Evolutionary conservation across 495 filamentous ascomycete genomes (phyloP).

Genomic region (Annulohypoxylon nitens): DNA sequence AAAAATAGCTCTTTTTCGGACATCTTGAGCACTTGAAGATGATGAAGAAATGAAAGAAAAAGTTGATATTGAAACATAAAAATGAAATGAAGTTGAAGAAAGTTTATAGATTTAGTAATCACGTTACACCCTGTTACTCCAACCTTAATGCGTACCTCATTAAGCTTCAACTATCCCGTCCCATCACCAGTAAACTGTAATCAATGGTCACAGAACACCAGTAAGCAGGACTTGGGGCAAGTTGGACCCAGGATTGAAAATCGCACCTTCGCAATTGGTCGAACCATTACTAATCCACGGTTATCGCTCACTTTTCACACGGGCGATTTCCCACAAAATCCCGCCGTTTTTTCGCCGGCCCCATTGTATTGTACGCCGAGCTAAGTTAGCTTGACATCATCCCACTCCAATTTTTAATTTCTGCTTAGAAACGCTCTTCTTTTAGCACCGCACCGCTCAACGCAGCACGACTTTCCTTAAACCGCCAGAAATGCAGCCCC

Average conservation of each 20-base stretch:
- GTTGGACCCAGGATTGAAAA: constrained; percentile 21
- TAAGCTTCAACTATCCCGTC: neutral
- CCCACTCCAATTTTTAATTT: constrained; percentile 49
- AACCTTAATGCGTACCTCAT: neutral
- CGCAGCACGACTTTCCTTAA: neutral
- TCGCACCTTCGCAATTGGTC: constrained; percentile 36
- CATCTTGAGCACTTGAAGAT: neutral
- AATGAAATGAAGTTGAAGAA: neutral
- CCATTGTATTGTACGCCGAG: constrained; percentile 21
- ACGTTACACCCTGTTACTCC: neutral
- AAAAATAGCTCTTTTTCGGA: neutral
- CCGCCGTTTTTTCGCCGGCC: constrained; percentile 26
- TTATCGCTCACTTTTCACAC: neutral
- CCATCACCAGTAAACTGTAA: neutral
- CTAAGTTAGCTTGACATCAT: constrained; percentile 58
- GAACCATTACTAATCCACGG: constrained; percentile 35
- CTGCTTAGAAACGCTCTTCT: constrained; percentile 44
- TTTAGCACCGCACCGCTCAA: neutral
- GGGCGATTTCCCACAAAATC: neutral
- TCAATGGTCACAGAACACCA: neutral
- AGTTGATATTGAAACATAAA: neutral
- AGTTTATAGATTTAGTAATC: constrained; percentile 18
- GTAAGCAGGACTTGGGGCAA: neutral
- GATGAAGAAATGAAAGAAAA: neutral
- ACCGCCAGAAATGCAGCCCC: constrained; percentile 51